Base-by-base conservation (phyloP, 2,329 filamentous ascomycete genomes). In the Botrytis squamosa region DNA sequence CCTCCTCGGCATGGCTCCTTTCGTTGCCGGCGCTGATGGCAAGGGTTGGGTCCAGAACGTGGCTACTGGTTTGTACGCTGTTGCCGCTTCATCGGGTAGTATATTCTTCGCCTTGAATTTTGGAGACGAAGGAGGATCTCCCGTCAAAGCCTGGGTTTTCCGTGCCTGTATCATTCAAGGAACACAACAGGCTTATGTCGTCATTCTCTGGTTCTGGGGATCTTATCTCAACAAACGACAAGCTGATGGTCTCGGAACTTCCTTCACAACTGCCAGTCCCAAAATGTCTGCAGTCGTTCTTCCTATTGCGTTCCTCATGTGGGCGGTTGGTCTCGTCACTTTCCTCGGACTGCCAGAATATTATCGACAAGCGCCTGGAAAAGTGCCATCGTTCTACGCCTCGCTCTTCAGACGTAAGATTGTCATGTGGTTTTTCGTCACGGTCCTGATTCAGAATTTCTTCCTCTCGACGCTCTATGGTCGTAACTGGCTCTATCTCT, bases 81-180 rank as follows among this genome's bases (percentile, higher is more conserved):
- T 87, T 9, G 90, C 89, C 9, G 90, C 90, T 9, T 86, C 88
- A 14, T 88, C 87, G 59, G 90, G 90, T 20, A 88, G 87, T 0
- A 84, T 92, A 73, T 91, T 89, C 83, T 92, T 92, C 77, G 86
- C 89, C 3, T 85, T 91, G 68, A 92, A 92, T 80, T 91, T 91
- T 77, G 89, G 89, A 73, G 87, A 88, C 76, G 88, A 90, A 83
- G 88, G 87, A 60, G 89, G 89, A 64, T 86, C 87, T 4, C 88
- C 89, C 10, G 86, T 90, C 62, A 89, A 88, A 79, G 85, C 88
- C 52, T 91, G 89, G 89, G 88, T 90, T n/a, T 90, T 89, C 82
- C 86, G 90, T 73, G 90, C 90, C 25, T 90, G 89, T 77, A 81
- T 89, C 20, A 90, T 92, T 70, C 89, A 91, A 80, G 90, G 90